Evolutionary conservation across 305 asterid species (phyloP).

Genomic region (Fraxinus latifolia): DNA sequence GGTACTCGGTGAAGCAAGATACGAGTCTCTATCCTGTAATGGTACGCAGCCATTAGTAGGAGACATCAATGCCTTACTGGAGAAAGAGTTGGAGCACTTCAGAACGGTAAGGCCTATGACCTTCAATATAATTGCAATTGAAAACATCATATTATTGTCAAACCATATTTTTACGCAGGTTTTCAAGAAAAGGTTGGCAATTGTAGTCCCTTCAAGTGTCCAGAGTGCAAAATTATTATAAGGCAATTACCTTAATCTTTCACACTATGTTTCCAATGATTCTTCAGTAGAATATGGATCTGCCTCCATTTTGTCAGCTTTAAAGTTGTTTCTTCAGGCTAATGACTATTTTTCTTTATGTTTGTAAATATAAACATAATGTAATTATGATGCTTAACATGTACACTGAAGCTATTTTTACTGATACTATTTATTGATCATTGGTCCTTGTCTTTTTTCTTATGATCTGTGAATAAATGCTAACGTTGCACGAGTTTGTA

Average conservation of each 20-base stretch:
- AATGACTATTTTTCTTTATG: not conserved
- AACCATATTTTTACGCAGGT: constrained; percentile 39
- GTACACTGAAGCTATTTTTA: not conserved
- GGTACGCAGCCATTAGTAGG: constrained; percentile 24
- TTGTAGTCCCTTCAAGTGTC: constrained; percentile 39
- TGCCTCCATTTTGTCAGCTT: not conserved
- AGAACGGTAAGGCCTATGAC: constrained; percentile 40
- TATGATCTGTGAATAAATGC: not conserved
- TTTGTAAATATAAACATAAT: not conserved
- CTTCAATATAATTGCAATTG: constrained; percentile 9
- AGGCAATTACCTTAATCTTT: not conserved
- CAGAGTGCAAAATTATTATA: constrained; percentile 9
- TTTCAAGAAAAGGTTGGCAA: constrained; percentile 39
- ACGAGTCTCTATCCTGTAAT: constrained; percentile 14
- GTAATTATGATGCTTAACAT: not conserved
- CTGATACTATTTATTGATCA: not conserved
- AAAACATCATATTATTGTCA: not conserved
- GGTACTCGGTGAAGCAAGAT: constrained; percentile 43
- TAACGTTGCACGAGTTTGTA: not conserved
- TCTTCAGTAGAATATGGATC: constrained; percentile 8
- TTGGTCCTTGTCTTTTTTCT: not conserved
- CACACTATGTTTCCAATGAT: not conserved
- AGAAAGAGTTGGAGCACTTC: constrained; percentile 58
- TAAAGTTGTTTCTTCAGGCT: constrained; percentile 1
- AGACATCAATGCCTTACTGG: constrained; percentile 34